Percentiles rank a stretch among this genome's conserved stretches.
phyloP scores from a whole-genome alignment of 2,329 filamentous ascomycete species.

The Salinomyces thailandicus region DNA sequence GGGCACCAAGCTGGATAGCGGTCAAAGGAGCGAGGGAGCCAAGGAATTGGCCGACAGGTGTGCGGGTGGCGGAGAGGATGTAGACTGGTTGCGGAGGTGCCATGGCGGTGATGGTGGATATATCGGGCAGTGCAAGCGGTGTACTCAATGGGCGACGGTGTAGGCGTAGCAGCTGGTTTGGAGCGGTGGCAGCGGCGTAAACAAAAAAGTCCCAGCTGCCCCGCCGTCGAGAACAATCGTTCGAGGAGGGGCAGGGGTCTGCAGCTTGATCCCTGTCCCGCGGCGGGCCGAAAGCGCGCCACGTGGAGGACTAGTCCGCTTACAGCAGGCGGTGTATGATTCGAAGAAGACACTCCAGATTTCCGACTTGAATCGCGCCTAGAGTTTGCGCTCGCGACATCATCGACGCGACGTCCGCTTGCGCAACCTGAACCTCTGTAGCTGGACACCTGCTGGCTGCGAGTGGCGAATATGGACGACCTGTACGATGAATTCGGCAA shows the following conservation, averaged over 20 bases:
- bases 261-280: not conserved
- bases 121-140: no score
- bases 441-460: no score
- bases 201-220: not conserved
- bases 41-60: slow-evolving; percentile 86
- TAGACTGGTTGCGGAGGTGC: slow-evolving; percentile 77
- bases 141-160: not conserved
- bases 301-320: not conserved
- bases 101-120: slow-evolving; percentile 45
- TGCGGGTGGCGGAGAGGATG: slow-evolving; percentile 70
- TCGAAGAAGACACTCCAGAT: not conserved
- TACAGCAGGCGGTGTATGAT: not conserved
- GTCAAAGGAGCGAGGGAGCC: slow-evolving; percentile 82
- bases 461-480: slow-evolving; percentile 61
- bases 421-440: no score
- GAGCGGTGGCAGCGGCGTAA: not conserved
- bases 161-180: no score
- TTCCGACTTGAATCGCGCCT: slow-evolving; percentile 1
- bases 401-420: no score
- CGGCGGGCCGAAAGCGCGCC: not conserved
- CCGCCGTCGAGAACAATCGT: slow-evolving; percentile 1
- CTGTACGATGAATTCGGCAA: slow-evolving; percentile 99
- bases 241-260: not conserved
- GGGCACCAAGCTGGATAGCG: slow-evolving; percentile 76
- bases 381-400: not conserved